Evolutionary conservation across 345 rosid genomes (phyloP), one percentile per base, ranked within the genome.

Genomic region (Lepidium sativum): DNA sequence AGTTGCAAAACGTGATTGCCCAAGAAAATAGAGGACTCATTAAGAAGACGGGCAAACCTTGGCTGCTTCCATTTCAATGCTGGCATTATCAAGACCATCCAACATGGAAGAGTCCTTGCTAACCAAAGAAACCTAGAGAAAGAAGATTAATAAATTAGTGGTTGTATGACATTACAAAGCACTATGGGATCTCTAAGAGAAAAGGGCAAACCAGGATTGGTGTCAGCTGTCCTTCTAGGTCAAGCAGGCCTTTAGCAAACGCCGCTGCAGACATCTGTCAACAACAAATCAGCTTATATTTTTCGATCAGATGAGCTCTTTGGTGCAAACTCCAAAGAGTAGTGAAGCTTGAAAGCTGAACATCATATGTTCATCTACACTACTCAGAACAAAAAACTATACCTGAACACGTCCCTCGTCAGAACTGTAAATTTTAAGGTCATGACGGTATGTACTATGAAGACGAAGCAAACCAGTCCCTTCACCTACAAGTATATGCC

Each of bases 351-450:
- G 4, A 35, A 20, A 49, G 12, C 42, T 51, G 16, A 27, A 57
- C 5, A 50, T 5, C 13, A 21, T 40, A 43, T 25, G 5, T 35
- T 43, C 43, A 60, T 52, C 38, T 37, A 37, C 67, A 60, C 12
- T 38, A 65, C 56, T 44, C 37, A 20, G 6, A 51, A 18, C 14
- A 16, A 43, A 52, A 38, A 50, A 50, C 33, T 54, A 76, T 83
- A 90, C 96, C 97, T 95, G 99, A 67, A 95, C 99, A 57, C 99
- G 96, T 25, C 99, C 99, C 78, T 95, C 99, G 39, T 95, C 99
- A 34, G 98, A 95, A 79, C 99, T 95, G 83, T 95, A 95, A 71
- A 91, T 95, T 81, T 95, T 95, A 57, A 95, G 90, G 77, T 91
- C 99, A 78, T 95, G 99, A 34, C 98, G 98, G 61, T 95, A 91